Conservation (phyloP, 2,329 filamentous ascomycete genomes). For the Ampelomyces quisqualis region DNA sequence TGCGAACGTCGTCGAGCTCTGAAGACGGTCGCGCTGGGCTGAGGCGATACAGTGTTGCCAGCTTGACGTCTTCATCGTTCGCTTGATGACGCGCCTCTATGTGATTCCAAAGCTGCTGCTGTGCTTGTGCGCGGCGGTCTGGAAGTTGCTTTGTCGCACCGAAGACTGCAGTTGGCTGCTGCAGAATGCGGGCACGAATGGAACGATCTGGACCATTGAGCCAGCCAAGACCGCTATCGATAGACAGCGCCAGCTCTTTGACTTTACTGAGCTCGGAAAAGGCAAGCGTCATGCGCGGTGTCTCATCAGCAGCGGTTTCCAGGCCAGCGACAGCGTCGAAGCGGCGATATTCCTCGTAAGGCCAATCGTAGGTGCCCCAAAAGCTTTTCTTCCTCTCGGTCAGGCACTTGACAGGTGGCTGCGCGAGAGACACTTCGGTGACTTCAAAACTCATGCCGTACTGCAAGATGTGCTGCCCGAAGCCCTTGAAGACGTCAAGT, state of each 20-base stretch:
- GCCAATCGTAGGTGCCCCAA: conserved; percentile 68
- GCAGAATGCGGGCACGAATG: conserved; percentile 50
- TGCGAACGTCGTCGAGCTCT: conserved; percentile 14
- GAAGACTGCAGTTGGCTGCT: conserved; percentile 50
- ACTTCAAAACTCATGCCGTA: conserved; percentile 71
- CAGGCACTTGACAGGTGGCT: conserved; percentile 58
- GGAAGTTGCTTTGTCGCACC: conserved; percentile 43
- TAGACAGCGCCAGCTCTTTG: conserved; percentile 64
- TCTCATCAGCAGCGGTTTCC: conserved; percentile 65
- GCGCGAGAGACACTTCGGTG: conserved; percentile 53
- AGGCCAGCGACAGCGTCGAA: conserved; percentile 61
- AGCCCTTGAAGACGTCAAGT: conserved; percentile 62
- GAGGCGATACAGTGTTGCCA: conserved; percentile 33
- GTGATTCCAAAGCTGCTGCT: conserved; percentile 41
- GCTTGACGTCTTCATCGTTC: conserved; percentile 25
- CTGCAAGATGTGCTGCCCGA: conserved; percentile 60
- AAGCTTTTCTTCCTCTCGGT: conserved; percentile 59
- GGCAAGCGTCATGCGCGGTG: conserved; percentile 60
- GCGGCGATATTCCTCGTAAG: conserved; percentile 59
- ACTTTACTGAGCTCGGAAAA: conserved; percentile 59
- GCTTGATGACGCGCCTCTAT: conserved; percentile 25
- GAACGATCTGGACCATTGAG: conserved; percentile 62
- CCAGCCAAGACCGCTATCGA: conserved; percentile 69
- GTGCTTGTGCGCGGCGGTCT: conserved; percentile 42
- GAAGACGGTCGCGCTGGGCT: conserved; percentile 19